Conservation (phyloP, 768 basidiomycete species). For the Mycena filopes region DNA sequence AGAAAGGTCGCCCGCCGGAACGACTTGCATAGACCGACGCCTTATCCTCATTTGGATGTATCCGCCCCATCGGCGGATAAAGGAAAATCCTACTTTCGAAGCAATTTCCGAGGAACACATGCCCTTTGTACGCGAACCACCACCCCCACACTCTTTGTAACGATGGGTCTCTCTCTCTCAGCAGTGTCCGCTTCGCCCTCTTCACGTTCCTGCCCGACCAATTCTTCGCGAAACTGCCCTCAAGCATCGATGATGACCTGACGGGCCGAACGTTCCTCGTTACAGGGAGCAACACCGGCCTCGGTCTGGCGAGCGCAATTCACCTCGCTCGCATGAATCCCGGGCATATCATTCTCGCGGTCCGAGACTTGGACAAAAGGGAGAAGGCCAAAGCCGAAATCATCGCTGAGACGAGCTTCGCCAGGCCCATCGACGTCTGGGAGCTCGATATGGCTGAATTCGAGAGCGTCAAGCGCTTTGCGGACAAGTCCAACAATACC, state of each 20-base stretch:
- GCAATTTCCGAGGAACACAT: too few relatives aligned
- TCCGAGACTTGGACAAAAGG: constrained; percentile 40
- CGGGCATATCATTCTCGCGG: constrained; percentile 39
- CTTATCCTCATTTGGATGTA: too few relatives aligned
- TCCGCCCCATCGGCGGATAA: too few relatives aligned
- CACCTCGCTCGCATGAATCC: constrained; percentile 44
- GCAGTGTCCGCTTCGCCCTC: not conserved
- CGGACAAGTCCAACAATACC: constrained; percentile 38
- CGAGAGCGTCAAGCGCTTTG: constrained; percentile 46
- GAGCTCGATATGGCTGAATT: constrained; percentile 46
- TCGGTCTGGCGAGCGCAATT: constrained; percentile 46
- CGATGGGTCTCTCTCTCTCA: too few relatives aligned
- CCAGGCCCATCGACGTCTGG: constrained; percentile 41
- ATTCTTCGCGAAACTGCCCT: constrained; percentile 14
- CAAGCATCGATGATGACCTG: constrained; percentile 36
- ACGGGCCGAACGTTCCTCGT: constrained; percentile 48
- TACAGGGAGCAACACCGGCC: constrained; percentile 50
- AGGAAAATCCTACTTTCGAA: too few relatives aligned
- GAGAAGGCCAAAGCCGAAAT: constrained; percentile 31
- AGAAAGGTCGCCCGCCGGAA: too few relatives aligned
- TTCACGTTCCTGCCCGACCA: constrained; percentile 23
- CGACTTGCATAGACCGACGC: too few relatives aligned
- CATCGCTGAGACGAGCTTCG: constrained; percentile 33
- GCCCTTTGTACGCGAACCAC: too few relatives aligned
- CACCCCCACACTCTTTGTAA: too few relatives aligned